Evolutionary conservation across 192 early-diverging fungal genomes (phyloP).

Genomic region (Coemansia umbellata): DNA sequence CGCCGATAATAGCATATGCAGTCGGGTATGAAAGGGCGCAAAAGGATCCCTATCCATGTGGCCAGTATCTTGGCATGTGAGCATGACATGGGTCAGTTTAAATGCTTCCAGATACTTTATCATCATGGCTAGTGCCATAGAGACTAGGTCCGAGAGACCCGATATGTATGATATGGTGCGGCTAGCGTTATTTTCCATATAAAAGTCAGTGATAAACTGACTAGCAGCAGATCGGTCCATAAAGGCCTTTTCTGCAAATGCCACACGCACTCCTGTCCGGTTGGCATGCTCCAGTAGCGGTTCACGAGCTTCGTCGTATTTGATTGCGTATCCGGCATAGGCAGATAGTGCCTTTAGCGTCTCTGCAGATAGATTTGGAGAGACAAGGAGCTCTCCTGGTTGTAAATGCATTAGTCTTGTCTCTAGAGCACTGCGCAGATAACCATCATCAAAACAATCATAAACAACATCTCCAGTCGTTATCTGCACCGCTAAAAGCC

Average conservation of each 20-base stretch:
- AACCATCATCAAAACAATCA: conserved; percentile 28
- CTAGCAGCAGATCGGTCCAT: conserved; percentile 5
- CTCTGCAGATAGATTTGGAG: conserved; percentile 11
- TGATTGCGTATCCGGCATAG: conserved; percentile 34
- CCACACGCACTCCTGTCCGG: conserved; percentile 30
- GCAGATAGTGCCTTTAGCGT: conserved; percentile 22
- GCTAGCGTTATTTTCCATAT: conserved; percentile 2
- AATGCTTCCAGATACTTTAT: conserved; percentile 51
- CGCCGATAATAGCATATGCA: conserved; percentile 81
- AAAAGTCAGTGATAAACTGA: conserved; percentile 20
- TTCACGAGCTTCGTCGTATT: conserved; percentile 38
- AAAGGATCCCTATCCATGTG: conserved; percentile 62
- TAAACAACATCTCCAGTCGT: conserved; percentile 79
- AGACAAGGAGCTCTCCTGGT: conserved; percentile 28
- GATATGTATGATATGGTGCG: conserved; percentile 32
- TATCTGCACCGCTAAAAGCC: conserved; percentile 84
- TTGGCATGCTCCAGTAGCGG: conserved; percentile 58
- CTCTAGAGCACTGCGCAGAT: conserved; percentile 30
- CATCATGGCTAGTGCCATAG: conserved; percentile 22
- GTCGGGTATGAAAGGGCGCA: conserved; percentile 72
- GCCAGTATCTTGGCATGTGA: conserved; percentile 39
- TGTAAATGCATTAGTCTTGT: conserved; percentile 37
- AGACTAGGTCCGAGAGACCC: conserved; percentile 12
- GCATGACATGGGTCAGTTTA: conserved; percentile 37
- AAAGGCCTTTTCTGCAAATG: conserved; percentile 12